Evolutionary conservation across 2,329 filamentous ascomycete species (phyloP).

Genomic region (Sclerotinia minor): DNA sequence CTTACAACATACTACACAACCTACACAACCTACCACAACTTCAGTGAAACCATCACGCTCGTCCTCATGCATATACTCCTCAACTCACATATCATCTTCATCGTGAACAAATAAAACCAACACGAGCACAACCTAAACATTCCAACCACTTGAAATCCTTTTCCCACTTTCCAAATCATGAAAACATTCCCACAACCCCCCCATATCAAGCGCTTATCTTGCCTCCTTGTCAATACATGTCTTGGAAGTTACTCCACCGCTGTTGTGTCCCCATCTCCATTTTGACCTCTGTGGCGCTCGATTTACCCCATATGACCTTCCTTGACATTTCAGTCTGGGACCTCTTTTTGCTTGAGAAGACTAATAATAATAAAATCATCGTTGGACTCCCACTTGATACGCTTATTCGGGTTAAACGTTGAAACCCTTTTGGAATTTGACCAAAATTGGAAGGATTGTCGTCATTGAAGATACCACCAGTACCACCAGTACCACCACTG

Average conservation of each 20-base stretch:
- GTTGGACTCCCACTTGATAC: too few relatives aligned
- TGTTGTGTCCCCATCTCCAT: slow-evolving; percentile 5
- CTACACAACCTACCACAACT: neutral
- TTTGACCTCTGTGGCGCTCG: slow-evolving; percentile 4
- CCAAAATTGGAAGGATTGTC: neutral
- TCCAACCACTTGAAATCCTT: neutral
- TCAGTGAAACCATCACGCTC: neutral
- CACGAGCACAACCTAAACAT: neutral
- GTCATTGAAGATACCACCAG: neutral
- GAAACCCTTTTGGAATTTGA: neutral
- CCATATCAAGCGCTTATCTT: slow-evolving; percentile 14
- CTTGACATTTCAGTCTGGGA: neutral
- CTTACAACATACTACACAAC: too few relatives aligned
- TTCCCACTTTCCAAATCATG: slow-evolving; percentile 8
- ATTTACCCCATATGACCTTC: slow-evolving; percentile 12
- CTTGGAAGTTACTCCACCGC: slow-evolving; percentile 10
- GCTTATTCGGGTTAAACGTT: neutral
- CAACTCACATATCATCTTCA: neutral
- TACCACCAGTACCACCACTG: too few relatives aligned
- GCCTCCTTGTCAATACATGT: slow-evolving; percentile 8
- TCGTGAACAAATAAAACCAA: neutral
- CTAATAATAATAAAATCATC: neutral
- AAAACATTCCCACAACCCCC: neutral
- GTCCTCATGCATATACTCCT: too few relatives aligned
- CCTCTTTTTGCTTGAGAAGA: slow-evolving; percentile 7